Evolutionary conservation across 1,284 basidiomycete species (phyloP).

Genomic region (Stereum hirsutum): DNA sequence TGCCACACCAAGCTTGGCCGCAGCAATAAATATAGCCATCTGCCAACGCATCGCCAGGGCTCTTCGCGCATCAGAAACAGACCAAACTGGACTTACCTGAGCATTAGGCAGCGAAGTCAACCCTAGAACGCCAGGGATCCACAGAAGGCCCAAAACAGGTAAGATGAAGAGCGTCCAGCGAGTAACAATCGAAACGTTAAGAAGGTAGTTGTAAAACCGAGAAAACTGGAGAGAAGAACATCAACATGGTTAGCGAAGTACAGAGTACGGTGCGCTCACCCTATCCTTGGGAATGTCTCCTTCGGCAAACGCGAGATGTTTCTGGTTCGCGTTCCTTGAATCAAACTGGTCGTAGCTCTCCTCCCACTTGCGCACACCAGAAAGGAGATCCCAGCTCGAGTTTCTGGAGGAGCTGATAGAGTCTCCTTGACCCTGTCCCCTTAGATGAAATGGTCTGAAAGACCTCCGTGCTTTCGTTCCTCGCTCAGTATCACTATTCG

Average conservation of each 20-base stretch:
- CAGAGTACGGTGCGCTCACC: conserved; percentile 18
- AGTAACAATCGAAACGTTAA: conserved; percentile 70
- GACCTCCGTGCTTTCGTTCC: too few species aligned
- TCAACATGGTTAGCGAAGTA: background rate
- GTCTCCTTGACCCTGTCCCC: too few species aligned
- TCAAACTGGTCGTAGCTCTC: conserved; percentile 54
- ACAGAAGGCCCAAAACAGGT: conserved; percentile 61
- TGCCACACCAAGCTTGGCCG: too few species aligned
- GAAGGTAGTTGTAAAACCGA: conserved; percentile 64
- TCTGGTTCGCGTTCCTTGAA: conserved; percentile 40
- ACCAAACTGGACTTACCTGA: too few species aligned
- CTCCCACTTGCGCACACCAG: conserved; percentile 44
- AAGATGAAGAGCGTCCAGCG: conserved; percentile 78
- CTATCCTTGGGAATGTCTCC: conserved; percentile 53
- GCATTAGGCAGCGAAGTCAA: conserved; percentile 51
- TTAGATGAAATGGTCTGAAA: background rate
- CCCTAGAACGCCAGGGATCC: conserved; percentile 72
- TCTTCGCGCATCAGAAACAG: too few species aligned
- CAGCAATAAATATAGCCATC: too few species aligned
- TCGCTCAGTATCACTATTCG: too few species aligned
- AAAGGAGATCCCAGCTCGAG: conserved; percentile 42
- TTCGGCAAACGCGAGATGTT: conserved; percentile 50
- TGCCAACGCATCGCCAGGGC: too few species aligned
- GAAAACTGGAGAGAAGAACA: conserved; percentile 28
- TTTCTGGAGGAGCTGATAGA: background rate